A percentile compares a stretch with the other conserved stretches of the same genome.
phyloP scores from a whole-genome alignment of 75 land plant species.

The Picea sitchensis region DNA sequence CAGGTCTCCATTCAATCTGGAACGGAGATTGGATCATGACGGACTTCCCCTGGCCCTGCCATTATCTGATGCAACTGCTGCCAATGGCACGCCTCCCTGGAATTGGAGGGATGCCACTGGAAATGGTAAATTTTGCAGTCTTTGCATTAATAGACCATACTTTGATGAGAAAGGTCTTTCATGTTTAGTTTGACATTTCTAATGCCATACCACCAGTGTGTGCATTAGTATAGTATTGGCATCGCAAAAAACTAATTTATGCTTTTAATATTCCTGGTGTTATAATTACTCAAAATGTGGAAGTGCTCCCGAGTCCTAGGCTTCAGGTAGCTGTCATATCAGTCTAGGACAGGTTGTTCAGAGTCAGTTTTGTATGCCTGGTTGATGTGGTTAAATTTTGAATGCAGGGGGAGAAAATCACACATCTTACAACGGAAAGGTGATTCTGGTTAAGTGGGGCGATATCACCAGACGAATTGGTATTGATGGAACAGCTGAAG shows the following conservation, averaged over 20 bases:
- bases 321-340: background rate
- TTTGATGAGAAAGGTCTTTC: background rate
- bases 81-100: constrained; percentile 26
- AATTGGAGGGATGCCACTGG: constrained; percentile 34
- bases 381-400: constrained; percentile 2
- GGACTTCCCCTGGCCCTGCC: constrained; percentile 28
- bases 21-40: constrained; percentile 36
- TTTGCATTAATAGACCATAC: background rate
- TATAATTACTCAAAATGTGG: background rate
- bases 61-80: constrained; percentile 18
- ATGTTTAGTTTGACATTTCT: background rate
- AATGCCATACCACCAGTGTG: background rate
- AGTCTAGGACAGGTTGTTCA: background rate
- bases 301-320: background rate
- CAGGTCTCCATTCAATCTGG: constrained; percentile 19
- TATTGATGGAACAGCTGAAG: constrained; percentile 39
- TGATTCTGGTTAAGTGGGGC: constrained; percentile 27
- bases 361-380: background rate
- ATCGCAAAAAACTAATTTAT: background rate
- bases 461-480: constrained; percentile 30
- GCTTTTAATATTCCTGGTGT: background rate
- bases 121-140: constrained; percentile 20
- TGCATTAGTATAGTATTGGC: background rate
- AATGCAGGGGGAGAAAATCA: constrained; percentile 30
- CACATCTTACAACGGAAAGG: constrained; percentile 21